phyloP scores from a whole-genome alignment of 352 stramenopile genomes.

The Globisporangium viniferum region DNA sequence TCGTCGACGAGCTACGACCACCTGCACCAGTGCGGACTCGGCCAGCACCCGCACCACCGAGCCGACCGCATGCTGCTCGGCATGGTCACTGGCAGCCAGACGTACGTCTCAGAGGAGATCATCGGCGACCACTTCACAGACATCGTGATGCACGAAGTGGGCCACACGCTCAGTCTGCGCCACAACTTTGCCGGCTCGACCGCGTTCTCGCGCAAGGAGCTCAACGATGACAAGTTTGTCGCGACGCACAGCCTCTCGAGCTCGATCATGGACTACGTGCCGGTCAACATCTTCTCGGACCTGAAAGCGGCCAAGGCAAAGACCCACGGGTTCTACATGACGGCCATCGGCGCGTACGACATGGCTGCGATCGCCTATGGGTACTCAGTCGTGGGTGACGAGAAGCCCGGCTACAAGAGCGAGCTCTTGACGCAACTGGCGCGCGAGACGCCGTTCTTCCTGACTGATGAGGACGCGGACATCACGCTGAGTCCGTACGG shows the following conservation, averaged over 20 bases:
- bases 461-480: conserved; percentile 57
- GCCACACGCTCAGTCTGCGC: conserved; percentile 81
- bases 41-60: conserved; percentile 31
- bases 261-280: conserved; percentile 88
- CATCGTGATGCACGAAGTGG: conserved; percentile 89
- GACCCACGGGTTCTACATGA: conserved; percentile 68
- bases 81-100: conserved; percentile 29
- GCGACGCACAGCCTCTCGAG: conserved; percentile 45
- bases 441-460: conserved; percentile 47
- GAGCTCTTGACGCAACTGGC: conserved; percentile 35
- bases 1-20: conserved; percentile 9
- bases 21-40: conserved; percentile 40
- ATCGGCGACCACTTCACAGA: conserved; percentile 65
- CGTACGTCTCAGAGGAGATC: conserved; percentile 49
- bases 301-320: conserved; percentile 30
- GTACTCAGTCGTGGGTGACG: conserved; percentile 48
- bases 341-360: conserved; percentile 71
- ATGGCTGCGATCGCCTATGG: conserved; percentile 83
- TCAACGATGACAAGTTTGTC: conserved; percentile 53
- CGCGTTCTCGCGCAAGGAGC: conserved; percentile 43
- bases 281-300: conserved; percentile 81
- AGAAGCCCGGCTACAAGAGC: conserved; percentile 48
- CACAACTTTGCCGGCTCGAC: conserved; percentile 85
- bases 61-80: conserved; percentile 37
- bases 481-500: conserved; percentile 43